Conservation (phyloP, 352 stramenopile species). For the Globisporangium splendens region DNA sequence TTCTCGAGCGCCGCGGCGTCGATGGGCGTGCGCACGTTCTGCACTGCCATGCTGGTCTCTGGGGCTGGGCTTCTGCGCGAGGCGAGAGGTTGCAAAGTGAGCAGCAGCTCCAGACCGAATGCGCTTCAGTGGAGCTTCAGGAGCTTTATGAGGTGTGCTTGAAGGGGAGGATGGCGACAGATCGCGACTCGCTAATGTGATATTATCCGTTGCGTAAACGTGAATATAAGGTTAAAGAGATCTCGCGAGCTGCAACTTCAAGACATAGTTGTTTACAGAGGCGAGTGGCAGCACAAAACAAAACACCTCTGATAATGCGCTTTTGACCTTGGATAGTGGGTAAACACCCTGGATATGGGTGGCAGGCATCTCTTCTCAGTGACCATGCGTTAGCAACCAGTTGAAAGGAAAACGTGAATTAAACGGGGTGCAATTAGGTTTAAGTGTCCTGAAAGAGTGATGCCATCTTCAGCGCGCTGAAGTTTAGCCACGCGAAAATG, state of each 20-base stretch:
- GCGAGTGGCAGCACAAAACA: no score
- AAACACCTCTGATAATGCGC: neutral
- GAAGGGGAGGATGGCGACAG: no score
- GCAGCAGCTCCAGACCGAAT: no score
- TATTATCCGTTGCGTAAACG: constrained; percentile 7
- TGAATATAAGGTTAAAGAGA: neutral
- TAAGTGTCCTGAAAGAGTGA: no score
- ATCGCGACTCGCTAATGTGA: neutral
- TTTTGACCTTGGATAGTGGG: neutral
- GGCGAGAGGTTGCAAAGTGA: constrained; percentile 2
- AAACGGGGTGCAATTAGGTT: no score
- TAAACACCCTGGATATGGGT: no score
- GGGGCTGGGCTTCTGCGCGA: neutral
- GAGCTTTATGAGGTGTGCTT: neutral
- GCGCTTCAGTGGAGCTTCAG: neutral
- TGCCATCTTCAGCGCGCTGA: no score
- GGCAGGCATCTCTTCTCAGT: no score
- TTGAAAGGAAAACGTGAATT: no score
- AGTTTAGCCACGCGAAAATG: no score
- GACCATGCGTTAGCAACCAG: no score
- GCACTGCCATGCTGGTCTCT: constrained; percentile 38
- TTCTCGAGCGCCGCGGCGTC: constrained; percentile 41
- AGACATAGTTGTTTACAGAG: neutral
- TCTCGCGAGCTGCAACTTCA: neutral
- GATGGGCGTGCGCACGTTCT: constrained; percentile 54